A percentile compares a stretch with the other conserved stretches of the same genome.
phyloP scores from a whole-genome alignment of 1,284 basidiomycete genomes.

The Earliella scabrosa region DNA sequence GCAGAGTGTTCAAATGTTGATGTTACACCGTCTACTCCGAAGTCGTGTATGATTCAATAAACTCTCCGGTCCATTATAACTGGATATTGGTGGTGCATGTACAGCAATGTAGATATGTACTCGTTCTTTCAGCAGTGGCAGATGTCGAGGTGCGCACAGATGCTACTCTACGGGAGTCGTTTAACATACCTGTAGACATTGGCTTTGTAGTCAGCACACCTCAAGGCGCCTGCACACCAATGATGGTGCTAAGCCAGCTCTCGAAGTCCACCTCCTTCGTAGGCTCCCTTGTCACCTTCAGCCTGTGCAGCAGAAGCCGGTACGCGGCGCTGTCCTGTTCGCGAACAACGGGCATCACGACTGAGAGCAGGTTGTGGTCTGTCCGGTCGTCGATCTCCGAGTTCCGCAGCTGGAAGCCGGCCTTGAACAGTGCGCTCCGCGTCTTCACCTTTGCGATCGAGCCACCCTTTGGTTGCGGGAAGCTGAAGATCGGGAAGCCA shows the following conservation, averaged over 20 bases:
- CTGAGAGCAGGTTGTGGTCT: conserved; percentile 42
- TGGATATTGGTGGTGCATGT: too few relatives aligned
- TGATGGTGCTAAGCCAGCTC: conserved; percentile 48
- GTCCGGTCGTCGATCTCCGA: conserved; percentile 41
- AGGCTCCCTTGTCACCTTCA: conserved; percentile 61
- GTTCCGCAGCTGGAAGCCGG: conserved; percentile 42
- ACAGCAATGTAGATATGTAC: too few relatives aligned
- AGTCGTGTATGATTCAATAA: too few relatives aligned
- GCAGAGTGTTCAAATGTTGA: too few relatives aligned
- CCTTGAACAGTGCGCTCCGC: conserved; percentile 43
- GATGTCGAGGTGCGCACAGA: too few relatives aligned
- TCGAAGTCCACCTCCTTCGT: conserved; percentile 61
- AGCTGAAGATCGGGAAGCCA: too few relatives aligned
- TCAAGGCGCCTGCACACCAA: conserved; percentile 35
- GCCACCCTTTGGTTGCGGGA: conserved; percentile 24
- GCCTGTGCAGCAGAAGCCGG: conserved; percentile 59
- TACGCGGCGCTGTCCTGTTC: conserved; percentile 66
- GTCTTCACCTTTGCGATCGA: conserved; percentile 43
- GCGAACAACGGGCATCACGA: conserved; percentile 52
- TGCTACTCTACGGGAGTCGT: too few relatives aligned
- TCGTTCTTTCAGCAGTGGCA: too few relatives aligned
- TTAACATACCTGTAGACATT: too few relatives aligned
- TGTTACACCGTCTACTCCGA: too few relatives aligned
- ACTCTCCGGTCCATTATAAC: too few relatives aligned
- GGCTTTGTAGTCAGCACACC: too few relatives aligned